These are phyloP conservation scores for Ogataea naganishii DNA, from an alignment of 805 yeast species.

Conservation along the genomic window DNA sequence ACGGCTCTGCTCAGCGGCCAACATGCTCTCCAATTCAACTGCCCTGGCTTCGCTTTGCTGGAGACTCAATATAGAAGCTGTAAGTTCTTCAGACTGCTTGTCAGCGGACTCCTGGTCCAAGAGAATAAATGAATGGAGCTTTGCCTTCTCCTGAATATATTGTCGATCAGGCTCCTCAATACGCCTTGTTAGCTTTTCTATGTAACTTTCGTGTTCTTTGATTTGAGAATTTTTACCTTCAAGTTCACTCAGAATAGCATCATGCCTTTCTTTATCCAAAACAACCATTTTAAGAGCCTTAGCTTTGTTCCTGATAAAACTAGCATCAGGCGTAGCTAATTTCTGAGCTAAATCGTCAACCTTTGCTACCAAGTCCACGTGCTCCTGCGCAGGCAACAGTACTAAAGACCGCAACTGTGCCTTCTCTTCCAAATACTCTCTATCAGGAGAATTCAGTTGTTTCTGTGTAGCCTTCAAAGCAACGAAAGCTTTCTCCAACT, in stretches of 20 bases:
- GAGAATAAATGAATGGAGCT: too few relatives aligned
- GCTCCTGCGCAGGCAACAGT: constrained; percentile 14
- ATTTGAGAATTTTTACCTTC: constrained; percentile 3
- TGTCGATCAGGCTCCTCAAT: too few relatives aligned
- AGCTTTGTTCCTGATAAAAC: constrained; percentile 22
- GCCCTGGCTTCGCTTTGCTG: too few relatives aligned
- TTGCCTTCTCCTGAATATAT: too few relatives aligned
- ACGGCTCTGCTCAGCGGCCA: too few relatives aligned
- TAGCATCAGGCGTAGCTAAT: constrained; percentile 24
- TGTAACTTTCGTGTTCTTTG: constrained; percentile 1
- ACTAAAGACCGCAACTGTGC: constrained; percentile 1
- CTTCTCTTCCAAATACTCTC: constrained; percentile 6
- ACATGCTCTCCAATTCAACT: constrained; percentile 4
- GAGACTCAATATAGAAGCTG: too few relatives aligned
- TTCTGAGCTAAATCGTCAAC: constrained; percentile 5
- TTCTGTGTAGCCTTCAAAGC: constrained; percentile 2
- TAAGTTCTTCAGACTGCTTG: too few relatives aligned
- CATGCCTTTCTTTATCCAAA: constrained; percentile 16
- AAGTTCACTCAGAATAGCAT: constrained; percentile 2
- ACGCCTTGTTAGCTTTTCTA: constrained; percentile 2
- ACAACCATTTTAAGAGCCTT: constrained; percentile 16
- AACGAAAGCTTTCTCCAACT: constrained; percentile 9
- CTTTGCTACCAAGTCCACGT: constrained; percentile 13
- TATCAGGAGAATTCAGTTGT: constrained; percentile 7
- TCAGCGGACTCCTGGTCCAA: too few relatives aligned